Evolutionary conservation across 2,329 filamentous ascomycete genomes (phyloP), one percentile per base, ranked within the genome.

Genomic region (Fusarium piperis): DNA sequence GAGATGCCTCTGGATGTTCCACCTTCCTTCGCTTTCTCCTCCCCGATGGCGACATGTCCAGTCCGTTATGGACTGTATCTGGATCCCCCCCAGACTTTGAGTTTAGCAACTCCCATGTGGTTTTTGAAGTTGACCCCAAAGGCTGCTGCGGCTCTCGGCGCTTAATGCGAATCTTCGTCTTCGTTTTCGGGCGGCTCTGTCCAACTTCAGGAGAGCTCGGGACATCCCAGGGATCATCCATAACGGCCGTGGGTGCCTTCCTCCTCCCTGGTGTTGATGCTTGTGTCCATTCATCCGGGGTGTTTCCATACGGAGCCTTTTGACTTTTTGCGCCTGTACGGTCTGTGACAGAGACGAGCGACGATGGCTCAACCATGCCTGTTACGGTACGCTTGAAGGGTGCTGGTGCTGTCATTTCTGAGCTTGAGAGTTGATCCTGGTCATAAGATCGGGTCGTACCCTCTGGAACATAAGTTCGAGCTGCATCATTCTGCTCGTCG

Each of bases 141-240:
- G 46, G 30, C 35, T 61, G 33, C 35, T 65, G 57, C 16, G 48
- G 59, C 35, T 63, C 59, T n/a, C 52, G 55, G 33, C 62, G 66
- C 38, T 69, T 77, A 12, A 73, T 41, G 36, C 64, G 65, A 20
- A 71, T 67, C 33, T 73, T 73, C 33, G 68, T 67, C 33, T 73
- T 73, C 33, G 68, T 53, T 41, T 67, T 59, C 36, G 28, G 62
- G 44, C 65, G 64, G 11, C 30, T 38, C 30, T 65, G 66, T 13
- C 23, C 51, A 35, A 51, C 67, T 28, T 80, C 80, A 7, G 83
- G 81, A 48, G 84, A 86, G 68, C 81, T 83, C 0, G 84, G 84
- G 4, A 87, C 80, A 38, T 85, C 84, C 81, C 84, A 87, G 9
- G 77, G 73, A 58, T 85, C 83, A 28, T 71, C 73, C 62, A 72